A percentile compares a stretch with the other conserved stretches of the same genome.
These are phyloP conservation scores for Amaranthus tricolor DNA, from an alignment of 179 eudicot genomes.

Conservation along the genomic window DNA sequence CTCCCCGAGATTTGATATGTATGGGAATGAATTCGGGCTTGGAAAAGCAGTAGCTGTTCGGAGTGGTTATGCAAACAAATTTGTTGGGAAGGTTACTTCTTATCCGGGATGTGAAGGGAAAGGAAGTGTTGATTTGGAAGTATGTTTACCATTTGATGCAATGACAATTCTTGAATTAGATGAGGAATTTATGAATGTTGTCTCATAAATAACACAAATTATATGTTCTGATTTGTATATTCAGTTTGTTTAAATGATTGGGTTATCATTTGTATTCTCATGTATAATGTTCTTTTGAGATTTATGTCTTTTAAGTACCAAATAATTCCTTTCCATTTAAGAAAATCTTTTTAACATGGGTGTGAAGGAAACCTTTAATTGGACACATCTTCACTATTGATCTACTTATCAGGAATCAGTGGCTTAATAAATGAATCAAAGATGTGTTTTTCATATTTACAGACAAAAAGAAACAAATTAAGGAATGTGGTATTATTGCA, in stretches of 20 bases:
- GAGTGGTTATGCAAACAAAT: constrained; percentile 22
- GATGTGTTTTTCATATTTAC: no score
- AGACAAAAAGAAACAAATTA: no score
- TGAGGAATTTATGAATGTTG: constrained; percentile 10
- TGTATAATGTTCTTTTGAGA: no score
- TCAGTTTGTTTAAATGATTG: no score
- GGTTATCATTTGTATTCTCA: not conserved
- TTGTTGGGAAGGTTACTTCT: constrained; percentile 6
- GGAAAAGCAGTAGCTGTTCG: constrained; percentile 15
- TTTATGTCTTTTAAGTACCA: no score
- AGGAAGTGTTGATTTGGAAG: constrained; percentile 21
- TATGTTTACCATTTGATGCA: constrained; percentile 7
- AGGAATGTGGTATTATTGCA: no score
- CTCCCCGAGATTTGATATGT: constrained; percentile 23
- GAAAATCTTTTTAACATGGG: no score
- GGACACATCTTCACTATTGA: no score
- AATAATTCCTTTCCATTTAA: no score
- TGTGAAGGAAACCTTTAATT: no score
- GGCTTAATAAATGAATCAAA: no score
- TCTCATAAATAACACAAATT: not conserved
- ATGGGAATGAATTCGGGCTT: constrained; percentile 11
- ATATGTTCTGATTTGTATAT: not conserved
- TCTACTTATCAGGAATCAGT: no score
- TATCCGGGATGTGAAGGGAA: constrained; percentile 17
- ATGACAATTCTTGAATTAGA: constrained; percentile 11